Percentiles rank a stretch among this genome's conserved stretches.
Conservation (phyloP, 139 green algal genomes). For the Chlamydomonas sp. region DNA sequence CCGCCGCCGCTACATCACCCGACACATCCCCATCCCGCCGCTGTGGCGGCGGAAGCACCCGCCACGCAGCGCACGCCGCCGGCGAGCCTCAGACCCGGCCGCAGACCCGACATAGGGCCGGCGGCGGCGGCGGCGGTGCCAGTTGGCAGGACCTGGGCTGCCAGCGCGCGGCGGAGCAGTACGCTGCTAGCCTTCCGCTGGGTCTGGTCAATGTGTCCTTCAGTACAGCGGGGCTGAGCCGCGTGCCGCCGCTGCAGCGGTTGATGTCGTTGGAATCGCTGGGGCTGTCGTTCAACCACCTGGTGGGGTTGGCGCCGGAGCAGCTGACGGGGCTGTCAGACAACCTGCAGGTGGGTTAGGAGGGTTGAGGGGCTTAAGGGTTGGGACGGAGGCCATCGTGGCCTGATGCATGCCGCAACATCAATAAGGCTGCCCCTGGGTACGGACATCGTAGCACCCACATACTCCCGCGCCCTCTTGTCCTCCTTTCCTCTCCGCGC, state of each 20-base stretch:
- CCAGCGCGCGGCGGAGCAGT: slow-evolving; percentile 40
- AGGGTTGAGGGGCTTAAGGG: background rate
- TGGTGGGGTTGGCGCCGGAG: slow-evolving; percentile 17
- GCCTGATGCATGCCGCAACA: too few species aligned
- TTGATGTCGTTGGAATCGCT: slow-evolving; percentile 41
- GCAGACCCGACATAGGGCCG: background rate
- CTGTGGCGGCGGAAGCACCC: background rate
- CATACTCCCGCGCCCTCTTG: too few species aligned
- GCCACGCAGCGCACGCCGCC: background rate
- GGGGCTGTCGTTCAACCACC: slow-evolving; percentile 43
- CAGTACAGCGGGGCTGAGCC: slow-evolving; percentile 38
- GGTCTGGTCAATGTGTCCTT: slow-evolving; percentile 45
- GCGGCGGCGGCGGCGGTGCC: background rate
- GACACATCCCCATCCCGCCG: background rate
- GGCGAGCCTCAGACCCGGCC: background rate
- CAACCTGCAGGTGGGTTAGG: slow-evolving; percentile 27
- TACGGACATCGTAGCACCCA: background rate
- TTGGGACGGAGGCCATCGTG: background rate
- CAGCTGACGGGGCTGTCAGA: slow-evolving; percentile 17
- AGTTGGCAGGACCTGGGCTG: slow-evolving; percentile 54
- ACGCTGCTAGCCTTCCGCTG: slow-evolving; percentile 36
- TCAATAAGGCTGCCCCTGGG: too few species aligned
- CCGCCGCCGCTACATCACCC: background rate
- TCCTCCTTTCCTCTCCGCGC: background rate
- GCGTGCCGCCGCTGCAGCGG: slow-evolving; percentile 42